Percentiles rank a stretch among this genome's conserved stretches.
phyloP scores from a whole-genome alignment of 2,329 filamentous ascomycete species.

The Trichoderma cornu-damae region DNA sequence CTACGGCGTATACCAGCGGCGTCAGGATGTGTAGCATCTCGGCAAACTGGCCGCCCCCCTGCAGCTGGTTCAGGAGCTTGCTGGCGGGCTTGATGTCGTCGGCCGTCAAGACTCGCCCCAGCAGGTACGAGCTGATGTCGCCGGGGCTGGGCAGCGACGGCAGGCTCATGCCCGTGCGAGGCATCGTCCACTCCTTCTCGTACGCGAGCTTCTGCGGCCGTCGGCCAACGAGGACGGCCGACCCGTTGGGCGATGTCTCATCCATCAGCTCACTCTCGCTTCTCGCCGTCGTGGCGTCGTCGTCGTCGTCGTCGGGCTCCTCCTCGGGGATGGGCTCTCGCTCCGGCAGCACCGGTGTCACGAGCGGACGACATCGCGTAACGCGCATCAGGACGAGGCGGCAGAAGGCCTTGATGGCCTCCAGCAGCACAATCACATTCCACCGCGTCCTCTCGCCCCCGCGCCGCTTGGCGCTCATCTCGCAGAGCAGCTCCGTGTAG shows the following conservation, averaged over 20 bases:
- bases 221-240: background rate
- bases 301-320: constrained; percentile 41
- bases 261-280: constrained; percentile 42
- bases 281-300: constrained; percentile 41
- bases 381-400: constrained; percentile 73
- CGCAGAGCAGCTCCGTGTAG: constrained; percentile 93
- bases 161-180: constrained; percentile 81
- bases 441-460: constrained; percentile 75
- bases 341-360: constrained; percentile 80
- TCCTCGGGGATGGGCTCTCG: constrained; percentile 68
- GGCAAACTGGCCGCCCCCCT: constrained; percentile 67
- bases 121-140: constrained; percentile 81
- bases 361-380: constrained; percentile 74
- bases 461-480: constrained; percentile 88
- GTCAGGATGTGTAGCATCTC: constrained; percentile 90
- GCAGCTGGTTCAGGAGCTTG: constrained; percentile 75
- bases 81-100: constrained; percentile 95
- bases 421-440: constrained; percentile 80
- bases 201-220: constrained; percentile 33
- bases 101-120: constrained; percentile 84
- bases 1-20: constrained; percentile 78
- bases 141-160: constrained; percentile 74
- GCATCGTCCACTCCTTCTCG: constrained; percentile 77
- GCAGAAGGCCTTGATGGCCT: constrained; percentile 81
- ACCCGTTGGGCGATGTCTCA: constrained; percentile 34